A percentile compares a stretch with the other conserved stretches of the same genome.
These are phyloP conservation scores for Nakazawaea molendinolei DNA, from an alignment of 805 yeast species.

Conservation along the genomic window DNA sequence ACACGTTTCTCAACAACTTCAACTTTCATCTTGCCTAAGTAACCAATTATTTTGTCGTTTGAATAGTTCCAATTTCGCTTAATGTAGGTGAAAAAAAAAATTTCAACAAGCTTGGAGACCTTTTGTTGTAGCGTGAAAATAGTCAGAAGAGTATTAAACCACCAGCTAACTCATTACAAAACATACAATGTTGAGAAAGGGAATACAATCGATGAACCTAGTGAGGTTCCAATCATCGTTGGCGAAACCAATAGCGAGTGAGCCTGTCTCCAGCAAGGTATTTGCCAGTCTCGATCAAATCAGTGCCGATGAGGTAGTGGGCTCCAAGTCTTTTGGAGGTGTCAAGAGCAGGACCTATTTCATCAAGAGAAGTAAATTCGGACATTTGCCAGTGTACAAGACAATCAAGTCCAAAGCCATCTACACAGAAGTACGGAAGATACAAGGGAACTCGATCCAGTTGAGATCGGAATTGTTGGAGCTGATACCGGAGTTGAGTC, in stretches of 20 bases:
- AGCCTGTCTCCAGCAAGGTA: conserved; percentile 6
- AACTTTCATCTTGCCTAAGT: background rate
- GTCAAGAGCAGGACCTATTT: conserved; percentile 32
- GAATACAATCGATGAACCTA: conserved; percentile 1
- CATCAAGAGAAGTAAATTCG: conserved; percentile 46
- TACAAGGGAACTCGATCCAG: conserved; percentile 60
- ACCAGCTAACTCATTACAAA: too few relatives aligned
- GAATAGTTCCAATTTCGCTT: too few relatives aligned
- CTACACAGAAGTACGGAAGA: conserved; percentile 68
- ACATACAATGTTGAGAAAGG: too few relatives aligned
- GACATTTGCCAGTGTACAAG: conserved; percentile 77
- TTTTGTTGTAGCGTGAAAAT: too few relatives aligned
- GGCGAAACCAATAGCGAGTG: conserved; percentile 7
- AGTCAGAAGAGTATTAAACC: too few relatives aligned
- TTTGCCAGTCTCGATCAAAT: conserved; percentile 22
- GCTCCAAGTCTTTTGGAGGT: conserved; percentile 20
- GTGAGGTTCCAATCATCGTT: conserved; percentile 17
- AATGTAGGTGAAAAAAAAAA: too few relatives aligned
- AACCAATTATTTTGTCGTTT: too few relatives aligned
- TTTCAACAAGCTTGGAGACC: too few relatives aligned
- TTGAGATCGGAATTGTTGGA: conserved; percentile 60
- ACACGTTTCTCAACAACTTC: conserved; percentile 16
- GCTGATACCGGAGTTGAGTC: conserved; percentile 40
- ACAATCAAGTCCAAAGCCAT: conserved; percentile 55
- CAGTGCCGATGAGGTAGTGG: conserved; percentile 18